phyloP scores from a whole-genome alignment of 139 green algal genomes.

The Coccomyxa sp. region DNA sequence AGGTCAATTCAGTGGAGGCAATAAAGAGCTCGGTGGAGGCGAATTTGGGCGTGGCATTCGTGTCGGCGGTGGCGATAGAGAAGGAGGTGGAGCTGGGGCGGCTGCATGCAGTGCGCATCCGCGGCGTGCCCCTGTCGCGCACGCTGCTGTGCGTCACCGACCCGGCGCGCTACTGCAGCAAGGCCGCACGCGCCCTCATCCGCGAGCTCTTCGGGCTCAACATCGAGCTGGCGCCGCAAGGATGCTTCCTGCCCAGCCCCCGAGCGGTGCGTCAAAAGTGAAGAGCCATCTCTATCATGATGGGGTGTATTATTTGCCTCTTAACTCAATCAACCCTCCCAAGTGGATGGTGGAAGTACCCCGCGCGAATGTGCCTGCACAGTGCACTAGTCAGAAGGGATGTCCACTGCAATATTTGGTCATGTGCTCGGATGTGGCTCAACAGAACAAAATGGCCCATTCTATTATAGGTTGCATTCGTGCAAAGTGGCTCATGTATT shows the following conservation, averaged over 20 bases:
- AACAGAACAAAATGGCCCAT: no score
- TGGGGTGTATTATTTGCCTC: no score
- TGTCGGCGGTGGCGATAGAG: conserved; percentile 22
- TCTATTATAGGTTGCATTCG: no score
- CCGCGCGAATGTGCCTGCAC: no score
- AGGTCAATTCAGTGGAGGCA: conserved; percentile 49
- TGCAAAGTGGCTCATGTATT: no score
- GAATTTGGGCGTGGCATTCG: conserved; percentile 36
- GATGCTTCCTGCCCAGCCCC: neutral
- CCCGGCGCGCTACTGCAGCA: conserved; percentile 19
- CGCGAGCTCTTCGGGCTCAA: conserved; percentile 15
- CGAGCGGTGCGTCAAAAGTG: no score
- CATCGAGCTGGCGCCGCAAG: neutral
- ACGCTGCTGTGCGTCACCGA: conserved; percentile 18
- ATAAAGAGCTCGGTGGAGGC: conserved; percentile 38
- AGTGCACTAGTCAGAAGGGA: no score
- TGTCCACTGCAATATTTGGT: no score
- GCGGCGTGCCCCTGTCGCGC: conserved; percentile 4
- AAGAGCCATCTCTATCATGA: no score
- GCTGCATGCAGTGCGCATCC: conserved; percentile 9
- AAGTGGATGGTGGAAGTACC: no score
- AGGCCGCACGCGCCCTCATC: conserved; percentile 20
- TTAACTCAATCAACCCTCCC: no score
- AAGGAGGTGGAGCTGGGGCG: conserved; percentile 28
- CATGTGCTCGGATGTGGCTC: no score